Base-by-base conservation (phyloP, 2,329 filamentous ascomycete species). In the Colletotrichum sp. region DNA sequence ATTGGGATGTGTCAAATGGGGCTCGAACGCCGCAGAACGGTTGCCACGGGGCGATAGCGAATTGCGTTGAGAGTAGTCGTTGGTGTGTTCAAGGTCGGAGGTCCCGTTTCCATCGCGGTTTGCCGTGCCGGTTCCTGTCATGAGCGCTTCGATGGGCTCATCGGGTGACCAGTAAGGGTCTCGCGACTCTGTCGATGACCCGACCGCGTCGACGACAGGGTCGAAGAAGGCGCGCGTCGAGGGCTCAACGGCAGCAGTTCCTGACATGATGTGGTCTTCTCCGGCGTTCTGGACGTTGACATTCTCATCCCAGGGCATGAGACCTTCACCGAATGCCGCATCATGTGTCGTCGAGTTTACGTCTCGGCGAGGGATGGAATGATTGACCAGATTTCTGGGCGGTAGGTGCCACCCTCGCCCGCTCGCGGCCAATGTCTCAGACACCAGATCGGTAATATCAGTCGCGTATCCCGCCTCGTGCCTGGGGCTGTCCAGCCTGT, bases 1-100 rank as follows among this genome's bases (percentile, higher is more conserved):
- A 61, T 86, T 86, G 16, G 84, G 85, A 65, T 86, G 84, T 1
- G 81, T 84, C 69, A 86, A 76, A n/a, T 81, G 83, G 9, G 80
- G 79, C 8, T 78, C 76, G 6, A 82, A 60, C 5, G 81, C 62
- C 7, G 82, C 79, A 18, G 36, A 5, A 8, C 34, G 32, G 12
- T 16, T 16, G 39, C 39, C 32, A 16, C 9, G 43, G 27, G 30
- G 13, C 34, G 60, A 39, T n/a, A 34, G 27, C 15, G 28, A 60
- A 3, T 43, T 4, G 61, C 48, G 15, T 58, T 25, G 58, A 36
- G 58, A 39, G 27, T 71, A 48, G 27, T 13, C n/a, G 55, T 39
- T 30, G 55, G 32, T 13, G 36, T 16, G 18, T 36, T 43, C 62
- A 12, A 27, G 22, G 7, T 16, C 34, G n/a, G 60, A 34, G 30